Conservation (phyloP, 2,329 filamentous ascomycete genomes). For the Cercospora sp. region DNA sequence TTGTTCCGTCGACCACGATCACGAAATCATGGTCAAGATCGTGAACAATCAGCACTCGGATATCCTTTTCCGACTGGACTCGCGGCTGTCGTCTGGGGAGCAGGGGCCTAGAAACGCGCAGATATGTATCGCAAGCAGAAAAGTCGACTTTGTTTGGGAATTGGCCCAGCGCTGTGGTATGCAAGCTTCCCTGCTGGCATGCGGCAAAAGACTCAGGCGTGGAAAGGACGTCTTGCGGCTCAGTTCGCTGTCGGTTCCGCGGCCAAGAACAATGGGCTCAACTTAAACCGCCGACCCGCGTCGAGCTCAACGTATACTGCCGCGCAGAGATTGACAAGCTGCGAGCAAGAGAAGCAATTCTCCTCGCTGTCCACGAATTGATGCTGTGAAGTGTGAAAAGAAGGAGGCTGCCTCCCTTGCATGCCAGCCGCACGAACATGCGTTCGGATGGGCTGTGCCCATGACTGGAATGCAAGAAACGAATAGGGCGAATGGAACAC, state of each 20-base stretch:
- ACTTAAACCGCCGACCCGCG: neutral
- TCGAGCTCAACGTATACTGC: neutral
- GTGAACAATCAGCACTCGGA: constrained; percentile 1
- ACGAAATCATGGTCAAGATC: constrained; percentile 10
- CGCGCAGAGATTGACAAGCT: neutral
- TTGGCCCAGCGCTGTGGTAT: constrained; percentile 20
- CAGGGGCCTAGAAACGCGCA: constrained; percentile 1
- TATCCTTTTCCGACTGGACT: constrained; percentile 10
- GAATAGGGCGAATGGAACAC: neutral
- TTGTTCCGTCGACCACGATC: constrained; percentile 16
- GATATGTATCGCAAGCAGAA: constrained; percentile 16
- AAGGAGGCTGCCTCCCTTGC: neutral
- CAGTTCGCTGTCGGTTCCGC: constrained; percentile 19
- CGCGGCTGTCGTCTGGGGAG: constrained; percentile 18
- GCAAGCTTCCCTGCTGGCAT: constrained; percentile 16
- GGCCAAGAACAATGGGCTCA: constrained; percentile 14
- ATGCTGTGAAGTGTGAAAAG: neutral
- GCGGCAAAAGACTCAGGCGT: constrained; percentile 9
- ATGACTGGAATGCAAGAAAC: neutral
- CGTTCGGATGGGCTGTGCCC: neutral
- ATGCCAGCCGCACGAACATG: neutral
- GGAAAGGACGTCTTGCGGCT: neutral
- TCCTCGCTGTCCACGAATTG: neutral
- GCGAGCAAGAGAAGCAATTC: neutral
- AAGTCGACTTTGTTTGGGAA: neutral